Percentiles rank a stretch among this genome's conserved stretches.
Conservation (phyloP, 2,329 filamentous ascomycete species). For the Colletotrichum sp. region DNA sequence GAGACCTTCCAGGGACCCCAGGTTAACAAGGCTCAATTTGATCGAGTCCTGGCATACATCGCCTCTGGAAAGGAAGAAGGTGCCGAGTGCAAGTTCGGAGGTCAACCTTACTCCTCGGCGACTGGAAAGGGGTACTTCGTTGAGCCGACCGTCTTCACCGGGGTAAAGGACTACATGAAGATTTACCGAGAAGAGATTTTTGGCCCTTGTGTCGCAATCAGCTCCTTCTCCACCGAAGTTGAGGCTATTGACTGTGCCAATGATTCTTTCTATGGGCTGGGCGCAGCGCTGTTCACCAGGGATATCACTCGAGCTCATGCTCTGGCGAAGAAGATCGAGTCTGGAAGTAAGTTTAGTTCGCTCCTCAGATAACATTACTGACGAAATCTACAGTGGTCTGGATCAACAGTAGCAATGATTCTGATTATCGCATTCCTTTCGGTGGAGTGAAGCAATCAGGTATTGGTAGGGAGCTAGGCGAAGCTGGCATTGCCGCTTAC, state of each 20-base stretch:
- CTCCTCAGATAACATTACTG: background rate
- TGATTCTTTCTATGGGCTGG: background rate
- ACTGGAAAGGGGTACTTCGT: background rate
- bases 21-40: background rate
- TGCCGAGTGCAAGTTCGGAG: background rate
- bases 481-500: background rate
- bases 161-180: background rate
- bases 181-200: background rate
- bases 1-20: background rate
- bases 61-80: background rate
- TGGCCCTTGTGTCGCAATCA: background rate
- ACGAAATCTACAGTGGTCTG: background rate
- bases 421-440: background rate
- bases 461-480: background rate
- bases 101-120: background rate
- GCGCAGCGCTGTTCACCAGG: background rate
- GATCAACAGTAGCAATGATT: background rate
- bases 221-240: background rate
- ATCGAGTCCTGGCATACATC: background rate
- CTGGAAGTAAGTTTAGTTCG: background rate
- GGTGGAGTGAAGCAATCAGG: background rate
- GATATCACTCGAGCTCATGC: background rate
- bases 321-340: background rate
- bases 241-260: background rate
- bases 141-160: background rate